A percentile compares a stretch with the other conserved stretches of the same genome.
Evolutionary conservation across 257 asterid genomes (phyloP).

Genomic region (Osmanthus fragrans): DNA sequence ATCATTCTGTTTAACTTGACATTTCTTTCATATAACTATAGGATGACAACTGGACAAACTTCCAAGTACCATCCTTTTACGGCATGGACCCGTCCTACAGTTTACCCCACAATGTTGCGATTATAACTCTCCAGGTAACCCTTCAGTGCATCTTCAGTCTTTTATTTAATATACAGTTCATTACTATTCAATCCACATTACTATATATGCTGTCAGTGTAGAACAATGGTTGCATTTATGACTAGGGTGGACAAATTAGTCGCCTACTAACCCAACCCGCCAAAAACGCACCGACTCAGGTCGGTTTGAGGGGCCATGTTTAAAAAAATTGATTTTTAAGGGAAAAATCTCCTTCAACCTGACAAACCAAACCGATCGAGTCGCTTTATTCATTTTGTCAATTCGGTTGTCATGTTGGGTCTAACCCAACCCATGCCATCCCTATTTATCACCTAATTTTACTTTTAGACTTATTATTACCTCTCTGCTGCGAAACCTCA

Average conservation of each 20-base stretch:
- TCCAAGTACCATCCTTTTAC: constrained; percentile 61
- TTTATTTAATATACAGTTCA: not conserved
- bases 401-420: too few species aligned
- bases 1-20: constrained; percentile 11
- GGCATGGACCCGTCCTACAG: constrained; percentile 83
- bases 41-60: constrained; percentile 60
- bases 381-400: too few species aligned
- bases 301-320: too few species aligned
- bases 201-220: not conserved
- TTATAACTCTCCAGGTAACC: constrained; percentile 86
- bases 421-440: too few species aligned
- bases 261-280: too few species aligned
- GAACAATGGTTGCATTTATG: not conserved
- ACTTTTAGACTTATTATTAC: not conserved
- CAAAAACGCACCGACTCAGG: too few species aligned
- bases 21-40: constrained; percentile 27
- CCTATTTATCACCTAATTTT: not conserved
- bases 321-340: too few species aligned
- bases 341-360: too few species aligned
- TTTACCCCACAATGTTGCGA: constrained; percentile 79
- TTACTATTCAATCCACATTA: not conserved
- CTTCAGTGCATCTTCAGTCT: not conserved
- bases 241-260: too few species aligned
- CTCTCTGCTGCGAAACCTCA: constrained; percentile 30
- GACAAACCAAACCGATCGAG: too few species aligned